Evolutionary conservation across 257 asterid genomes (phyloP).

Genomic region (Ilex aquifolium): DNA sequence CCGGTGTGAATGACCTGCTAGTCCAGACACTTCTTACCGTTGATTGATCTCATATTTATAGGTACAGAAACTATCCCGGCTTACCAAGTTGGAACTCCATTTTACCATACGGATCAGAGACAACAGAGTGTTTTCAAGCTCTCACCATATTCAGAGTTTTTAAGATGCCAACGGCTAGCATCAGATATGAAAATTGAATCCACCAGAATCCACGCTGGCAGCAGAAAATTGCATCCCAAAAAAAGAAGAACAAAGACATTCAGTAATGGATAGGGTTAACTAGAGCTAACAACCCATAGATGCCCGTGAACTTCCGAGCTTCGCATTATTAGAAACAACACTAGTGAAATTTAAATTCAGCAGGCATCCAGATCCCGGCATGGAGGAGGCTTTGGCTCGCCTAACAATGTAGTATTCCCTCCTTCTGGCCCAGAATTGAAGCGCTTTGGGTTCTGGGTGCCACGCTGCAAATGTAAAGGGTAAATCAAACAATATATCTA

Average conservation of each 20-base stretch:
- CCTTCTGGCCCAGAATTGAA: constrained; percentile 86
- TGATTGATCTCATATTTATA: too few relatives aligned
- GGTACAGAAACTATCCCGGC: too few relatives aligned
- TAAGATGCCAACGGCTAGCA: too few relatives aligned
- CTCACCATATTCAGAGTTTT: too few relatives aligned
- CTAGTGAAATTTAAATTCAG: constrained; percentile 25
- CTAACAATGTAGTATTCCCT: constrained; percentile 70
- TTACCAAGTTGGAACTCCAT: too few relatives aligned
- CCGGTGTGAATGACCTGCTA: too few relatives aligned
- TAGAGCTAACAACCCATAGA: constrained; percentile 28
- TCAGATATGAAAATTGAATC: too few relatives aligned
- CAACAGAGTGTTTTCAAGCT: too few relatives aligned
- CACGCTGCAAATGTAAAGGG: constrained; percentile 49
- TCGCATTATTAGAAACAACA: constrained; percentile 39
- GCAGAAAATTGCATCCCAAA: background rate
- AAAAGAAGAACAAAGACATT: constrained; percentile 6
- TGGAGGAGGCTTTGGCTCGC: constrained; percentile 90
- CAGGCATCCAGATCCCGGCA: constrained; percentile 97
- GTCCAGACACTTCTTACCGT: too few relatives aligned
- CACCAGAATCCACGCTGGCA: constrained; percentile 21
- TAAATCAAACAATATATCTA: background rate
- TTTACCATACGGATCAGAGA: too few relatives aligned
- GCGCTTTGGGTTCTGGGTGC: constrained; percentile 86
- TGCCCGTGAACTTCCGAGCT: constrained; percentile 30
- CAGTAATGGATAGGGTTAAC: constrained; percentile 8